Evolutionary conservation across 306 rosid species (phyloP).

Genomic region (Pyrus bretschneideri): DNA sequence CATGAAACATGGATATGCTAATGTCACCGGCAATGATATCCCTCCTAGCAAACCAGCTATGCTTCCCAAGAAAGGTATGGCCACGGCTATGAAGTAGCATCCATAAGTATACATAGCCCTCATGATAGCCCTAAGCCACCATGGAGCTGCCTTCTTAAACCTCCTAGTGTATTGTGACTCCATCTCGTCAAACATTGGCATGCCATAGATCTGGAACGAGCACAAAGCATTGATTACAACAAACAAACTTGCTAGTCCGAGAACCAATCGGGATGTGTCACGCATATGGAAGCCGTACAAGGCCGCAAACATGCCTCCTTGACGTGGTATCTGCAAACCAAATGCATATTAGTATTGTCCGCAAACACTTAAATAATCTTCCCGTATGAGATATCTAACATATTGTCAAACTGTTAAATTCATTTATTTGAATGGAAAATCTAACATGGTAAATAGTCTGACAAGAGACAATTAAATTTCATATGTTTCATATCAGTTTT

Average conservation of each 20-base stretch:
- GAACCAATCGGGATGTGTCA: slow-evolving; percentile 23
- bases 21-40: slow-evolving; percentile 39
- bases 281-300: slow-evolving; percentile 20
- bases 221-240: slow-evolving; percentile 29
- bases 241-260: slow-evolving; percentile 29
- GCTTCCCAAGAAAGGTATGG: slow-evolving; percentile 35
- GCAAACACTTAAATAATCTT: neutral
- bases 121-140: slow-evolving; percentile 38
- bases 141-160: slow-evolving; percentile 32
- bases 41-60: slow-evolving; percentile 44
- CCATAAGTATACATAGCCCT: slow-evolving; percentile 21
- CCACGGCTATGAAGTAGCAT: slow-evolving; percentile 34
- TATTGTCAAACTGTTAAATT: neutral
- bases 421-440: neutral
- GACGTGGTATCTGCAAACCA: slow-evolving; percentile 27
- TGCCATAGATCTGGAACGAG: slow-evolving; percentile 46
- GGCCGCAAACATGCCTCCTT: slow-evolving; percentile 41
- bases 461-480: neutral
- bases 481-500: neutral
- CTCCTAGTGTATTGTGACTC: slow-evolving; percentile 34
- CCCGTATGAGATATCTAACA: neutral
- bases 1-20: slow-evolving; percentile 49
- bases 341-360: neutral
- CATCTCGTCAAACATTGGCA: slow-evolving; percentile 41
- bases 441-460: too few species aligned